Evolutionary conservation across 805 yeast genomes (phyloP), one percentile per base, ranked within the genome.

Genomic region (Yarrowia sp.): DNA sequence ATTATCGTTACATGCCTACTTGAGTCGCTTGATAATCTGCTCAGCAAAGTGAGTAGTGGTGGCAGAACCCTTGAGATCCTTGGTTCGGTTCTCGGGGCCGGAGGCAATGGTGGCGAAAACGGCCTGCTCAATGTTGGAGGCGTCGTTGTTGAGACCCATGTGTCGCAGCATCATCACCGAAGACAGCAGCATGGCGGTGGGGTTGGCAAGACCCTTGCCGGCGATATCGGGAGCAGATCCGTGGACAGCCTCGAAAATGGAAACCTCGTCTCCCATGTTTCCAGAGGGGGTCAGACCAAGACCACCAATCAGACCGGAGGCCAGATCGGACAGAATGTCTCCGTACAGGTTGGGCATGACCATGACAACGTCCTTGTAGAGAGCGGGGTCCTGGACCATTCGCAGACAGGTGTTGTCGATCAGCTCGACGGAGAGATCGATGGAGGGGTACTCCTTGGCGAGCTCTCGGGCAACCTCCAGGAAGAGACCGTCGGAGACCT

Each of bases 221-320:
- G 98, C 98, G 75, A 95, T 95, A 79, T 95, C 99, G 73, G 99
- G 99, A 69, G 99, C 99, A 66, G 98, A 92, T 78, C 99, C 99
- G 79, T 95, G 99, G 75, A 95, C 99, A 70, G 99, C 99, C 86
- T 95, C 99, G 78, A 95, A 95, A 77, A 95, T 93, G 65, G 98
- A 91, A 69, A 93, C 96, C 78, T 90, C 88, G 84, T 91, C 90
- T 83, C 99, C 99, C 92, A 95, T 95, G 86, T 95, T 95, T 78
- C 97, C 99, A 67, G 97, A 91, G 71, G 99, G 99, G 68, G 99
- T 95, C 78, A 95, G 86, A 81, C 99, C 99, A 75, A 93, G 86
- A 76, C 99, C 98, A 78, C 99, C 99, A 71, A 96, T 96, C 75
- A 95, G 84, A 81, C 99, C 99, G 66, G 97, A 90, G 72, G 96